These are phyloP conservation scores for Trametes meyenii DNA, from an alignment of 768 basidiomycete genomes.

Conservation along the genomic window DNA sequence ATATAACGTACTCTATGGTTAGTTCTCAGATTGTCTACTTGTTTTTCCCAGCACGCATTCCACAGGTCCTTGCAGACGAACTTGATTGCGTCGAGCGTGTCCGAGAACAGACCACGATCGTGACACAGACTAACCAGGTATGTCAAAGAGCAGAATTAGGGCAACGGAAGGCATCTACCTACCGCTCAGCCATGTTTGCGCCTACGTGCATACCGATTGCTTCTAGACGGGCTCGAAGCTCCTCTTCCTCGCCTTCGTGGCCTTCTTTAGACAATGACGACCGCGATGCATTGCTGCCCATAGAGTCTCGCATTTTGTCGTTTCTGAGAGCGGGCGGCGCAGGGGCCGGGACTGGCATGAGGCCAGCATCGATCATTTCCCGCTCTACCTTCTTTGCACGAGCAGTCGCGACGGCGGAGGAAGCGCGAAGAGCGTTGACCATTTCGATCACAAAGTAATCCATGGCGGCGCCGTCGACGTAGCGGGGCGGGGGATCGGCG, in stretches of 20 bases:
- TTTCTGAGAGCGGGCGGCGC: conserved; percentile 43
- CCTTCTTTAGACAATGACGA: conserved; percentile 24
- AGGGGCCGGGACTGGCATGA: conserved; percentile 57
- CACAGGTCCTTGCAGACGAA: conserved; percentile 98
- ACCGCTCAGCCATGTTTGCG: conserved; percentile 86
- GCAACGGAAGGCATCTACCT: conserved; percentile 25
- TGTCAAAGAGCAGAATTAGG: not conserved
- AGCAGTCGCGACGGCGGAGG: conserved; percentile 70
- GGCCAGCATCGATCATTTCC: conserved; percentile 78
- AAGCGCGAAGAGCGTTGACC: conserved; percentile 72
- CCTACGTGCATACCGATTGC: conserved; percentile 87
- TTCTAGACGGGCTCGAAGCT: conserved; percentile 68
- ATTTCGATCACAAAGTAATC: conserved; percentile 88
- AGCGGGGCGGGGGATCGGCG: conserved; percentile 62
- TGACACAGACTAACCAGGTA: conserved; percentile 62
- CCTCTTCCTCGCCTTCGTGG: conserved; percentile 71
- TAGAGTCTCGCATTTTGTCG: conserved; percentile 43
- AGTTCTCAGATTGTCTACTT: conserved; percentile 93
- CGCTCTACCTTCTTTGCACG: conserved; percentile 71
- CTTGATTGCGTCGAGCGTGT: conserved; percentile 90
- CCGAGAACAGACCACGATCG: conserved; percentile 72
- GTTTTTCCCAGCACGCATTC: conserved; percentile 90
- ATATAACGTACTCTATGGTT: conserved; percentile 77
- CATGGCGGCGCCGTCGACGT: conserved; percentile 70
- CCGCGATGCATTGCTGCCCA: conserved; percentile 34